Percentiles rank a stretch among this genome's conserved stretches.
phyloP scores from a whole-genome alignment of 345 rosid species.

The Bruguiera parviflora region DNA sequence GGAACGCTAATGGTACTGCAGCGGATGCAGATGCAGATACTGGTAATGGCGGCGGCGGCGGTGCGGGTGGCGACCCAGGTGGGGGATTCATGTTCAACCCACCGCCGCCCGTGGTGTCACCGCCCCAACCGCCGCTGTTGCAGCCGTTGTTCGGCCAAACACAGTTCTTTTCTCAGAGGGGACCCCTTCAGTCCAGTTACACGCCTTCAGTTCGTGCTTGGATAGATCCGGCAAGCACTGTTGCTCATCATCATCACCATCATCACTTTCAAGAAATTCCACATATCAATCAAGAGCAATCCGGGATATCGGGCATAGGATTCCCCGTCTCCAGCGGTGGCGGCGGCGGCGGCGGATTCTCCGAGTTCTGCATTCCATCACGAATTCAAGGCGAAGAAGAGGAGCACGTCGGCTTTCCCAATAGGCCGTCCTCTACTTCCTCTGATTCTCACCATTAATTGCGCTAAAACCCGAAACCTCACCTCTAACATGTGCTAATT shows the following conservation, averaged over 20 bases:
- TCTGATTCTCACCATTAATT: constrained; percentile 79
- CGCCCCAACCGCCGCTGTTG: constrained; percentile 15
- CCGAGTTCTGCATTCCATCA: constrained; percentile 80
- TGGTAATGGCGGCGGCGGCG: constrained; percentile 30
- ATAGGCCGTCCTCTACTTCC: constrained; percentile 78
- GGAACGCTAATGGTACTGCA: constrained; percentile 43
- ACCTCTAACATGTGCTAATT: constrained; percentile 41
- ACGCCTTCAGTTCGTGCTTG: constrained; percentile 76
- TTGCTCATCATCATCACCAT: constrained; percentile 38
- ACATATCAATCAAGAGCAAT: constrained; percentile 39
- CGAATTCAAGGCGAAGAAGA: constrained; percentile 86
- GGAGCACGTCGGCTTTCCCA: constrained; percentile 70
- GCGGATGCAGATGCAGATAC: constrained; percentile 27
- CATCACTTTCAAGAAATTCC: constrained; percentile 33
- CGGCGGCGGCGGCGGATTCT: constrained; percentile 38
- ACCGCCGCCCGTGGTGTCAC: constrained; percentile 20
- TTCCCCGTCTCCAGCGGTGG: constrained; percentile 47
- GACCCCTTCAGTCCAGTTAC: constrained; percentile 99
- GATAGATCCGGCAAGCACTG: constrained; percentile 49
- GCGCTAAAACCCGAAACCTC: constrained; percentile 12
- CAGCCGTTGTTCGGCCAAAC: constrained; percentile 59
- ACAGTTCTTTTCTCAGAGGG: constrained; percentile 78
- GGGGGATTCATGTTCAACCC: constrained; percentile 54
- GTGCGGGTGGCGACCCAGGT: constrained; percentile 29
- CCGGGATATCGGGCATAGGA: constrained; percentile 46